Percentiles rank a stretch among this genome's conserved stretches.
Evolutionary conservation across 169 alveolate genomes (phyloP).

Genomic region (Plasmodium coatneyi): DNA sequence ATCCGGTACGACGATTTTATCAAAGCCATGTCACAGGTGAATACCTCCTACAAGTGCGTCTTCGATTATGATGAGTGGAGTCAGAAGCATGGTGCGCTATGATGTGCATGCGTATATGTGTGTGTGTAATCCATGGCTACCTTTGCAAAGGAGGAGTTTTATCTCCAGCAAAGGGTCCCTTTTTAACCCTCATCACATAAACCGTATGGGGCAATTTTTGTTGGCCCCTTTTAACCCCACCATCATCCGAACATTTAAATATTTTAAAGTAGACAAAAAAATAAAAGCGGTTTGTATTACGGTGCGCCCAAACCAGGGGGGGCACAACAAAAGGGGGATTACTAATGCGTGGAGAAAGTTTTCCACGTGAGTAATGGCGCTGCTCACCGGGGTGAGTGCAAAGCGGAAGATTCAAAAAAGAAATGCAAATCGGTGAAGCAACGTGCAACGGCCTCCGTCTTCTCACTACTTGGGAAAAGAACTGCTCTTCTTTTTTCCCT

Average conservation of each 20-base stretch:
- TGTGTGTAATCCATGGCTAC: not conserved
- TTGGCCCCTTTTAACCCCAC: not conserved
- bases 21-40: slow-evolving; percentile 84
- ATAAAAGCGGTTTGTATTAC: not conserved
- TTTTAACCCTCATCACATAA: not conserved
- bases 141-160: not conserved
- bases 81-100: slow-evolving; percentile 52
- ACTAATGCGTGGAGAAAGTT: too few species aligned
- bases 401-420: not conserved
- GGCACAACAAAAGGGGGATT: not conserved
- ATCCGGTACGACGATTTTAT: slow-evolving; percentile 86
- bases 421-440: not conserved
- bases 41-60: slow-evolving; percentile 81
- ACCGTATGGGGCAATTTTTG: not conserved
- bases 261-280: not conserved
- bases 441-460: not conserved
- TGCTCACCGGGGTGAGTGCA: not conserved
- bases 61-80: slow-evolving; percentile 70
- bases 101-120: not conserved
- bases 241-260: not conserved
- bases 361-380: not conserved
- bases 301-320: too few species aligned
- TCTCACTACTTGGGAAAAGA: not conserved
- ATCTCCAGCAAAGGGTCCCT: not conserved
- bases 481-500: slow-evolving; percentile 18